Evolutionary conservation across 2,329 filamentous ascomycete species (phyloP).

Genomic region (Epichloe baconii): DNA sequence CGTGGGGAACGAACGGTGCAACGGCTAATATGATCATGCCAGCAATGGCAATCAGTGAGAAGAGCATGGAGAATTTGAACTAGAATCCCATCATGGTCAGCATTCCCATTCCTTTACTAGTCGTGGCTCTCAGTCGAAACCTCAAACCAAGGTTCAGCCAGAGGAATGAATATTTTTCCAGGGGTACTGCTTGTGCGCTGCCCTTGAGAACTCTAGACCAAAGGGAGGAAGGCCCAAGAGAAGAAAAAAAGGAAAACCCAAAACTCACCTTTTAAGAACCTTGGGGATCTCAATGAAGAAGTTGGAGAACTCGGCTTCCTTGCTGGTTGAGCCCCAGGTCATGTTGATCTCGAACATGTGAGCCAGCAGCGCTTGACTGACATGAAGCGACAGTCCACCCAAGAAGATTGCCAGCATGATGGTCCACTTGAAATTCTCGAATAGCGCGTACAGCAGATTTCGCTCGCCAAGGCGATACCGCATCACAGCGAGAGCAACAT

Average conservation of each 20-base stretch:
- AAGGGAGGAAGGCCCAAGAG: too few species aligned
- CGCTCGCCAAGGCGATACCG: slow-evolving; percentile 58
- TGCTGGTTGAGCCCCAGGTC: slow-evolving; percentile 73
- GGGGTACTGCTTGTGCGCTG: too few species aligned
- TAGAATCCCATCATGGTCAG: slow-evolving; percentile 16
- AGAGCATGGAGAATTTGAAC: slow-evolving; percentile 62
- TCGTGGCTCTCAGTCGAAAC: neutral
- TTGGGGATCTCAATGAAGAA: slow-evolving; percentile 78
- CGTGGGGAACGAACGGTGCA: slow-evolving; percentile 49
- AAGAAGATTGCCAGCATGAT: slow-evolving; percentile 67
- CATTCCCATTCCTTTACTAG: neutral
- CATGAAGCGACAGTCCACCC: slow-evolving; percentile 67
- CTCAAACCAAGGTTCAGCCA: slow-evolving; percentile 5
- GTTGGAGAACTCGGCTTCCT: slow-evolving; percentile 68
- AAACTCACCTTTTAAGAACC: slow-evolving; percentile 61
- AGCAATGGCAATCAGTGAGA: slow-evolving; percentile 43
- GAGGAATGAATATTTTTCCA: slow-evolving; percentile 7
- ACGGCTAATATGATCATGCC: slow-evolving; percentile 53
- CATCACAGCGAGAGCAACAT: slow-evolving; percentile 58
- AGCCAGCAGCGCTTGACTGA: slow-evolving; percentile 63
- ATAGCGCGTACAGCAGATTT: slow-evolving; percentile 40
- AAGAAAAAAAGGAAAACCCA: slow-evolving; percentile 9
- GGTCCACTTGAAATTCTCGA: slow-evolving; percentile 62
- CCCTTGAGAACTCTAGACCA: too few species aligned
- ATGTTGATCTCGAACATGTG: slow-evolving; percentile 83